Base-by-base conservation (phyloP, 2,329 filamentous ascomycete species). In the Trichophyton simii region DNA sequence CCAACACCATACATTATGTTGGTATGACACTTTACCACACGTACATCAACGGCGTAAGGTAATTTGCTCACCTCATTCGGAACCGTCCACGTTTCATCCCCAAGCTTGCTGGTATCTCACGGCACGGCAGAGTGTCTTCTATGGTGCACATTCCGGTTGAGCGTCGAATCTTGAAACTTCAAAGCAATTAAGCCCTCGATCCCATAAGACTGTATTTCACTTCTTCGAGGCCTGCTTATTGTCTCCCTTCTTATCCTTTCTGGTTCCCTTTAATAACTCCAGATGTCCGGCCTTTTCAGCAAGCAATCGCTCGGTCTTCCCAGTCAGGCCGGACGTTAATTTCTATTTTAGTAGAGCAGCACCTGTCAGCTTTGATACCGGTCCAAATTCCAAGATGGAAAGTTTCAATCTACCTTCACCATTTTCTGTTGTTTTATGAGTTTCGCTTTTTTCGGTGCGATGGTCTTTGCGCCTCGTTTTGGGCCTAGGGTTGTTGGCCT, bases 251-350 rank as follows among this genome's bases (percentile, higher is more conserved):
- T 71, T 70, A 65, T 71, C 72, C 73, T 82, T 86, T 79, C 87
- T 87, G 11, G 84, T 85, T 1, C 85, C 84, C 62, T 78, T 79
- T 68, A 89, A 71, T 68, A 89, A 69, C 72, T 89, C 86, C 68
- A 89, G 68, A 78, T 89, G 86, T 13, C 86, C 87, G 3, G 85
- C 86, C 68, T 83, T 83, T 64, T 83, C 77, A 11, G 85, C 86
- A 8, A 89, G 77, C 64, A 79, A 81, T 63, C 81, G 81, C 69
- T 89, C 87, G n/a, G 86, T 89, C 74, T 83, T 78, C 0, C 80
- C 81, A 2, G 81, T 81, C 46, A 89, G 73, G 0, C 85, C 85
- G 0, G 82, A 76, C 0, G 83, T 80, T 64, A 83, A 78, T 79
- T 87, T 87, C 81, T 76, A 65, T 6, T 38, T 8, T 13, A 46